These are phyloP conservation scores for Geotrichum cucujoidarum DNA, from an alignment of 1,139 yeast species.

Conservation along the genomic window DNA sequence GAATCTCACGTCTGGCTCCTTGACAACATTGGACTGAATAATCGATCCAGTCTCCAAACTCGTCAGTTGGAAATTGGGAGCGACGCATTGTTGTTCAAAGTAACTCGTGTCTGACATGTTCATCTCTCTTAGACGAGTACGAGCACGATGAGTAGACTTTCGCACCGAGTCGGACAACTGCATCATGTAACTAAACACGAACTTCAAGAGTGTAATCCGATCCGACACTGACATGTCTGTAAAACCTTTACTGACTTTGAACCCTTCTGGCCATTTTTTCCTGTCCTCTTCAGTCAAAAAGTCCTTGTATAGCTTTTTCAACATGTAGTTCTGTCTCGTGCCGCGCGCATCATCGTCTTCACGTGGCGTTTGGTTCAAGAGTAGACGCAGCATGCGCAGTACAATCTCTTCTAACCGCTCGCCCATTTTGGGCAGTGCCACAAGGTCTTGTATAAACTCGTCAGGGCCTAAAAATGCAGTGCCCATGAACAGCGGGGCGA, in stretches of 20 bases:
- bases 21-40: neutral
- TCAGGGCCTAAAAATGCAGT: slow-evolving; percentile 38
- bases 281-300: slow-evolving; percentile 1
- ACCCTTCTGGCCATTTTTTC: neutral
- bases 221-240: slow-evolving; percentile 2
- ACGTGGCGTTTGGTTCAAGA: slow-evolving; percentile 28
- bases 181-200: slow-evolving; percentile 5
- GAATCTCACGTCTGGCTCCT: neutral
- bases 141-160: slow-evolving; percentile 3
- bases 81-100: neutral
- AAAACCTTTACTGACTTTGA: slow-evolving; percentile 1
- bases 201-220: slow-evolving; percentile 1
- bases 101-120: slow-evolving; percentile 10
- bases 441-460: slow-evolving; percentile 39
- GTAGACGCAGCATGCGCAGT: slow-evolving; percentile 36
- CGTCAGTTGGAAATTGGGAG: neutral
- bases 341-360: neutral
- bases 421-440: slow-evolving; percentile 26
- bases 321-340: neutral
- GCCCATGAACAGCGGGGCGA: slow-evolving; percentile 35
- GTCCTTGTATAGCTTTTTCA: neutral
- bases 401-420: slow-evolving; percentile 34
- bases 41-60: slow-evolving; percentile 1
- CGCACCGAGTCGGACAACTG: slow-evolving; percentile 5
- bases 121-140: neutral